Evolutionary conservation across 164 flowering plant genomes (phyloP).

Genomic region (Vitis rotundifolia): DNA sequence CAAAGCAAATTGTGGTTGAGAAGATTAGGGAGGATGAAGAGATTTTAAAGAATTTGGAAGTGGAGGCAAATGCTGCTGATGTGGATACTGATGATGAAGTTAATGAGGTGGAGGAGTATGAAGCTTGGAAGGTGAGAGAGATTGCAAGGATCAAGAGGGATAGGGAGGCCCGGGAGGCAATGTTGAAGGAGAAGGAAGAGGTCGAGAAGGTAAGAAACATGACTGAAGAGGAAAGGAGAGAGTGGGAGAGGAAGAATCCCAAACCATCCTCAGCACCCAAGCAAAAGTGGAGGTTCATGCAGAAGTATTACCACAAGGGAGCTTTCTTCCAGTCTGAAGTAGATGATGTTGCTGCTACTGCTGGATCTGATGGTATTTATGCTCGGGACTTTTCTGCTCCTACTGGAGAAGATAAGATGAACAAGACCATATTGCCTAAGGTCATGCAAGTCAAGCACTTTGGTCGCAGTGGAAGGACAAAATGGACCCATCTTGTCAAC

Average conservation of each 20-base stretch:
- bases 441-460: constrained; percentile 98
- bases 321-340: constrained; percentile 77
- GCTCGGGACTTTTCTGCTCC: constrained; percentile 84
- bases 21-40: constrained; percentile 71
- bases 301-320: constrained; percentile 94
- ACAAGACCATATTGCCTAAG: constrained; percentile 81
- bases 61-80: constrained; percentile 70
- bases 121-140: constrained; percentile 87
- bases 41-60: constrained; percentile 65
- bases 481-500: constrained; percentile 94
- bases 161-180: constrained; percentile 75
- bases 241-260: constrained; percentile 93
- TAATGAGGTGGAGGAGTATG: constrained; percentile 93
- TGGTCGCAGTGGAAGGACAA: constrained; percentile 96
- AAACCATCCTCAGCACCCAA: constrained; percentile 52
- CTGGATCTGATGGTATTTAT: constrained; percentile 51
- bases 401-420: constrained; percentile 92
- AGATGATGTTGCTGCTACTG: constrained; percentile 60
- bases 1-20: constrained; percentile 74
- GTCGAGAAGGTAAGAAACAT: constrained; percentile 85
- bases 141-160: constrained; percentile 91
- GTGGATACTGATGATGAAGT: constrained; percentile 91
- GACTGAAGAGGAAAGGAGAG: constrained; percentile 91
- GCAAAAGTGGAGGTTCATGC: constrained; percentile 96
- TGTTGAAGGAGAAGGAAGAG: constrained; percentile 87